Conservation (phyloP, 768 basidiomycete species). For the Termitomyces sp. region DNA sequence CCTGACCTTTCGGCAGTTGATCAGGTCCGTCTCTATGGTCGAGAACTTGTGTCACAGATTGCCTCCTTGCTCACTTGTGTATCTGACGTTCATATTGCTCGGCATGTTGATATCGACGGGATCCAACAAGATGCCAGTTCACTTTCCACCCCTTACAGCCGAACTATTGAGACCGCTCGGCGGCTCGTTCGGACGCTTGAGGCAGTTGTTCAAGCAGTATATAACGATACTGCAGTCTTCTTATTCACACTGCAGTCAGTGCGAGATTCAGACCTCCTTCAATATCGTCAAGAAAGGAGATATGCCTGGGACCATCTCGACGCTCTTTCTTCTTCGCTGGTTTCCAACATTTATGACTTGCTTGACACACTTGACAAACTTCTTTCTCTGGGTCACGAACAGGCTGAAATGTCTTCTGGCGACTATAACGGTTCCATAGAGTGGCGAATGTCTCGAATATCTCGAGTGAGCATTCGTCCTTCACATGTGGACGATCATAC, state of each 20-base stretch:
- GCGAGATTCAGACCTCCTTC: slow-evolving; percentile 29
- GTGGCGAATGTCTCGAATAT: slow-evolving; percentile 71
- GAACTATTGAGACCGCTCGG: slow-evolving; percentile 66
- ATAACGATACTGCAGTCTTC: slow-evolving; percentile 62
- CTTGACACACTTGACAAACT: slow-evolving; percentile 59
- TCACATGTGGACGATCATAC: slow-evolving; percentile 16
- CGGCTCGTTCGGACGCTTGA: slow-evolving; percentile 66
- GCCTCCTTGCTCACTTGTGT: slow-evolving; percentile 53
- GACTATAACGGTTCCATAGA: slow-evolving; percentile 75
- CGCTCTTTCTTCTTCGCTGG: slow-evolving; percentile 43
- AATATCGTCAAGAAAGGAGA: slow-evolving; percentile 25
- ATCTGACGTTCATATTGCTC: slow-evolving; percentile 72
- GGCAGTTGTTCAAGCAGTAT: slow-evolving; percentile 61
- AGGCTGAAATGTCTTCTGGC: slow-evolving; percentile 61
- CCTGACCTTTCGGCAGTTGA: slow-evolving; percentile 24
- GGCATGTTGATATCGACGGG: slow-evolving; percentile 79
- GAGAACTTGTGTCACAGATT: slow-evolving; percentile 48
- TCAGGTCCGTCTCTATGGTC: slow-evolving; percentile 37
- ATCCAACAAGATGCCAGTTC: slow-evolving; percentile 44
- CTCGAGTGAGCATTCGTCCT: slow-evolving; percentile 58
- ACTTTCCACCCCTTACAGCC: slow-evolving; percentile 47
- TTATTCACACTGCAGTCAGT: slow-evolving; percentile 54
- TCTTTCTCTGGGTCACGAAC: slow-evolving; percentile 60
- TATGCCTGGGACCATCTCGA: slow-evolving; percentile 41
- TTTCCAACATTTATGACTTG: slow-evolving; percentile 49